Evolutionary conservation across 352 stramenopile species (phyloP).

Genomic region (Globisporangium takayamanum): DNA sequence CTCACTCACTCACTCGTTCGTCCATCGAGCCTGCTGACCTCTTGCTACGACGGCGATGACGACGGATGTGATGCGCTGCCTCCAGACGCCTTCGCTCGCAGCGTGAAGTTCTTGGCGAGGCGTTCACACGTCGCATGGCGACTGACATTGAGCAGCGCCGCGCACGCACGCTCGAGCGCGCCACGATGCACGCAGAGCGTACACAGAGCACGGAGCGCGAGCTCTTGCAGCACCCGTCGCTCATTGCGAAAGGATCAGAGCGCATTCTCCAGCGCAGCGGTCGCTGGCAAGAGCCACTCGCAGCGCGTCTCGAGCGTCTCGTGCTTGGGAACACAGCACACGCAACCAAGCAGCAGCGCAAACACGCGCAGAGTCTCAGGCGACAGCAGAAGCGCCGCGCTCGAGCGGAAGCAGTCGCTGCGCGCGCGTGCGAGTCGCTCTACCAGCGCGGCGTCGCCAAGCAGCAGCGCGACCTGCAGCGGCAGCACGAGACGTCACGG

Average conservation of each 20-base stretch:
- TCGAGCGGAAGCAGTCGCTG: constrained; percentile 14
- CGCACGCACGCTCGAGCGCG: constrained; percentile 16
- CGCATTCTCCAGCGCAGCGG: constrained; percentile 50
- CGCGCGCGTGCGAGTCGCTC: constrained; percentile 40
- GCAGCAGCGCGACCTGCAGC: constrained; percentile 19
- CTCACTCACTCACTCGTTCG: neutral
- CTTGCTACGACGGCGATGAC: neutral
- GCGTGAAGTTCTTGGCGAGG: constrained; percentile 7
- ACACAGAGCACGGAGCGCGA: constrained; percentile 12
- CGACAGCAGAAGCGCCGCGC: constrained; percentile 9
- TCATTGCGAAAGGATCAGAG: constrained; percentile 43
- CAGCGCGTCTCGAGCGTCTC: constrained; percentile 28
- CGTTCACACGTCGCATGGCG: constrained; percentile 34
- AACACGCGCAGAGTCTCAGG: neutral
- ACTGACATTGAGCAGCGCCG: constrained; percentile 35
- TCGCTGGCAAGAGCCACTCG: constrained; percentile 34
- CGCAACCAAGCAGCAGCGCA: constrained; percentile 7
- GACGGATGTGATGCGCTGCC: neutral
- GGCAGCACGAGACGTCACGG: constrained; percentile 17
- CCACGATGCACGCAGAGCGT: constrained; percentile 17
- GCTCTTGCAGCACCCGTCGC: constrained; percentile 8
- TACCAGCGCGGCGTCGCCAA: constrained; percentile 44
- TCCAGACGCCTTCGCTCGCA: neutral
- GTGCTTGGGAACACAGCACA: constrained; percentile 7
- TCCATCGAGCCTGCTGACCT: neutral